Evolutionary conservation across 768 basidiomycete genomes (phyloP).

Genomic region (Chalciporus sphaerocephalus): DNA sequence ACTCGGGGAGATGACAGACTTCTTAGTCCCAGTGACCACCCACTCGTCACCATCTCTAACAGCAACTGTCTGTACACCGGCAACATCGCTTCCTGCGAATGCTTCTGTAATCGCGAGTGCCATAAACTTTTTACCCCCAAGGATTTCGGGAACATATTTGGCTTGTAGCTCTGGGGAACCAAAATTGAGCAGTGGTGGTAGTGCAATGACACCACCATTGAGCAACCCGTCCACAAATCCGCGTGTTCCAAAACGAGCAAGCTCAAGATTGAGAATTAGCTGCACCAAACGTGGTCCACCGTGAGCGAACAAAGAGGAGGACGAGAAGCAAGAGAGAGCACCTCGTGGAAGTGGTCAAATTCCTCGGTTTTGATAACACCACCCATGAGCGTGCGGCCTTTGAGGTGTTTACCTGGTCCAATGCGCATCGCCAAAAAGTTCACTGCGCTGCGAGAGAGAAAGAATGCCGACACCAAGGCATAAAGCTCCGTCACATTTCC

Average conservation of each 20-base stretch:
- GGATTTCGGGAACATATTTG: slow-evolving; percentile 67
- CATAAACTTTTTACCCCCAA: slow-evolving; percentile 78
- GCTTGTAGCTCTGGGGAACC: slow-evolving; percentile 69
- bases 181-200: slow-evolving; percentile 87
- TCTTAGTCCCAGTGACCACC: slow-evolving; percentile 92
- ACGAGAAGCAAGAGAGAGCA: slow-evolving; percentile 22
- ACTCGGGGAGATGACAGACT: slow-evolving; percentile 40
- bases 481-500: background rate
- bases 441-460: slow-evolving; percentile 47
- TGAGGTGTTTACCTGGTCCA: slow-evolving; percentile 81
- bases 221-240: slow-evolving; percentile 86
- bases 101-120: slow-evolving; percentile 91
- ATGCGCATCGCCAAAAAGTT: slow-evolving; percentile 64
- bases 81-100: slow-evolving; percentile 85
- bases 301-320: background rate
- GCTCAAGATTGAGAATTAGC: slow-evolving; percentile 78
- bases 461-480: background rate
- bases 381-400: slow-evolving; percentile 74
- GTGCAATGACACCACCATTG: slow-evolving; percentile 77
- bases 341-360: slow-evolving; percentile 95
- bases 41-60: slow-evolving; percentile 80
- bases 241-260: slow-evolving; percentile 77
- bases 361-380: slow-evolving; percentile 80
- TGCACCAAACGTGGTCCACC: slow-evolving; percentile 22
- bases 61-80: slow-evolving; percentile 82